Evolutionary conservation across 2,329 filamentous ascomycete genomes (phyloP).

Genomic region (Cytospora schulzeri): DNA sequence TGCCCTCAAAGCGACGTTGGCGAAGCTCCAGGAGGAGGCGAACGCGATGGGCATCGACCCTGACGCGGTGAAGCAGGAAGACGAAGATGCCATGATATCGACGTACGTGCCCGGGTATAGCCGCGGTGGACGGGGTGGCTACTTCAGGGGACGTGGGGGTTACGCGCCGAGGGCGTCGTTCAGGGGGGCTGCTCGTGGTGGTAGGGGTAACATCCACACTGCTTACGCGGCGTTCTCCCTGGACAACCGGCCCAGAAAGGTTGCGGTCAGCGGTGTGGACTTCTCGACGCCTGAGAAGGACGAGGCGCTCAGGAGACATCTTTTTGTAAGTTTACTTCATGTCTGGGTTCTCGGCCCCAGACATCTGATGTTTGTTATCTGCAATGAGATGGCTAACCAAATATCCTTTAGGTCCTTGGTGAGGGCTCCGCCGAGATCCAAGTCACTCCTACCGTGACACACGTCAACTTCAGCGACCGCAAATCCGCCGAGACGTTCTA

Average conservation of each 20-base stretch:
- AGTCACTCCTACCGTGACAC: slow-evolving; percentile 47
- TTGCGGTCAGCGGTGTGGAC: slow-evolving; percentile 66
- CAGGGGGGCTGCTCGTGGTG: slow-evolving; percentile 44
- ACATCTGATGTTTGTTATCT: background rate
- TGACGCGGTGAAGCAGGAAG: slow-evolving; percentile 45
- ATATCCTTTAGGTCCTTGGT: slow-evolving; percentile 54
- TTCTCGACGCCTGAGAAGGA: slow-evolving; percentile 64
- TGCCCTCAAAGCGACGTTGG: slow-evolving; percentile 69
- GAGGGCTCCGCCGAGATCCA: slow-evolving; percentile 61
- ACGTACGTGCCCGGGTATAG: slow-evolving; percentile 41
- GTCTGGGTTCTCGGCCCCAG: slow-evolving; percentile 28
- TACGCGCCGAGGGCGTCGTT: slow-evolving; percentile 39
- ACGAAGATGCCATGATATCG: slow-evolving; percentile 40
- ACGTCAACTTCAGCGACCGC: slow-evolving; percentile 67
- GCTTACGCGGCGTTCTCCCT: slow-evolving; percentile 67
- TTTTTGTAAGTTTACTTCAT: slow-evolving; percentile 59
- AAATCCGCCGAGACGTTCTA: slow-evolving; percentile 72
- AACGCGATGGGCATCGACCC: slow-evolving; percentile 69
- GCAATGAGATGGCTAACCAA: slow-evolving; percentile 32
- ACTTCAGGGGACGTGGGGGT: slow-evolving; percentile 26
- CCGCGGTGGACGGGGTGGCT: slow-evolving; percentile 31
- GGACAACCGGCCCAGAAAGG: slow-evolving; percentile 73
- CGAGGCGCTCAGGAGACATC: slow-evolving; percentile 70
- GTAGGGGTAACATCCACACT: slow-evolving; percentile 52
- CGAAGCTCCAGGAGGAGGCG: slow-evolving; percentile 73